Percentiles rank a stretch among this genome's conserved stretches.
phyloP scores from a whole-genome alignment of 352 stramenopile genomes.

The Phytophthora melonis region DNA sequence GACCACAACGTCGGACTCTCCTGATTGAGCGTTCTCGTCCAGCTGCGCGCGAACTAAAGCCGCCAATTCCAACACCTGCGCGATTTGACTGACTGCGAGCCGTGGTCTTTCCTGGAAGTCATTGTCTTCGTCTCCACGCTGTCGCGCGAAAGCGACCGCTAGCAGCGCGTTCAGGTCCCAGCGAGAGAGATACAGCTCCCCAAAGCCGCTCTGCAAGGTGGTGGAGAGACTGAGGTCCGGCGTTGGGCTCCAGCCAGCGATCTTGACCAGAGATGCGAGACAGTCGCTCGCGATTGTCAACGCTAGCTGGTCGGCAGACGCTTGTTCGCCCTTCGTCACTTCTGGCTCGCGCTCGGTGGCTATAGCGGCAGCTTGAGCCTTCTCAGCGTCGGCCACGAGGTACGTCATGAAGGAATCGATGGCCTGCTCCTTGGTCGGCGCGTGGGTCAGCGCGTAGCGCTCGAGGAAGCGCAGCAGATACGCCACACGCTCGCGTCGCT shows the following conservation, averaged over 20 bases:
- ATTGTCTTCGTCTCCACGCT: constrained; percentile 45
- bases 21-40: constrained; percentile 24
- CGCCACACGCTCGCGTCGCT: constrained; percentile 49
- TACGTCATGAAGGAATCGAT: constrained; percentile 67
- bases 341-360: constrained; percentile 15
- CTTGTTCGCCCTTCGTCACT: constrained; percentile 14
- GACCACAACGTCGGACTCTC: constrained; percentile 8
- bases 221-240: constrained; percentile 11
- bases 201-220: constrained; percentile 40
- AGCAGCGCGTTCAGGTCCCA: constrained; percentile 64
- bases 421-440: constrained; percentile 52
- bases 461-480: constrained; percentile 78
- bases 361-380: constrained; percentile 17
- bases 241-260: constrained; percentile 35
- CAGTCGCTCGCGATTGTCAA: constrained; percentile 35
- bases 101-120: constrained; percentile 52
- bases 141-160: constrained; percentile 46
- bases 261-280: constrained; percentile 49
- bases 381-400: constrained; percentile 43
- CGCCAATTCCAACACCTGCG: constrained; percentile 43
- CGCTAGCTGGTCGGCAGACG: constrained; percentile 8
- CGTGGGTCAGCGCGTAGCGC: constrained; percentile 65
- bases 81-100: constrained; percentile 43
- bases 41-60: constrained; percentile 29
- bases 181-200: constrained; percentile 55